A percentile compares a stretch with the other conserved stretches of the same genome.
Evolutionary conservation across 2,329 filamentous ascomycete species (phyloP).

Genomic region (Rhexocercosporidium sp.): DNA sequence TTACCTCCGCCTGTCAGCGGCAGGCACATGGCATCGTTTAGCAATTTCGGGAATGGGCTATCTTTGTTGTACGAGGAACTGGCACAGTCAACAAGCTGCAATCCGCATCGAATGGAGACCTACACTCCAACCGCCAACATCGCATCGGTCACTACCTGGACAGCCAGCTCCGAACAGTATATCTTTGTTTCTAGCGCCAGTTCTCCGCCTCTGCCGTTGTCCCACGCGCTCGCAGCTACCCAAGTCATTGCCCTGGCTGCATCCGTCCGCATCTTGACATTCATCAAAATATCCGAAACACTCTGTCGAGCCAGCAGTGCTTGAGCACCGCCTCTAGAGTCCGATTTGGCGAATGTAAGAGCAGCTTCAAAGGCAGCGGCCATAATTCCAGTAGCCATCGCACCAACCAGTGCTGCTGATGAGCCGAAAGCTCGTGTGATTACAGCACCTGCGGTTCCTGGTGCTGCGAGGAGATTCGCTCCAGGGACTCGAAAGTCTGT

Average conservation of each 20-base stretch:
- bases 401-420: slow-evolving; percentile 55
- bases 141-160: slow-evolving; percentile 53
- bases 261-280: slow-evolving; percentile 58
- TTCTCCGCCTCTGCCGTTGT: slow-evolving; percentile 51
- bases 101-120: slow-evolving; percentile 25
- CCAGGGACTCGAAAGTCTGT: slow-evolving; percentile 53
- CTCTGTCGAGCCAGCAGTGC: slow-evolving; percentile 54
- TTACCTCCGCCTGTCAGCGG: slow-evolving; percentile 61
- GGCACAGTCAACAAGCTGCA: slow-evolving; percentile 15
- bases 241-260: slow-evolving; percentile 54
- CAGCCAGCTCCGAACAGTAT: slow-evolving; percentile 54
- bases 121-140: slow-evolving; percentile 58
- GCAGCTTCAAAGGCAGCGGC: slow-evolving; percentile 57
- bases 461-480: slow-evolving; percentile 52
- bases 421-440: slow-evolving; percentile 49
- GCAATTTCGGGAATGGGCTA: slow-evolving; percentile 48
- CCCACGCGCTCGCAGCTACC: slow-evolving; percentile 51
- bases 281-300: slow-evolving; percentile 56
- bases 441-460: slow-evolving; percentile 50
- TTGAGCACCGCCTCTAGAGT: slow-evolving; percentile 51
- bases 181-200: slow-evolving; percentile 56
- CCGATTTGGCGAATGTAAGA: slow-evolving; percentile 53
- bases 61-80: slow-evolving; percentile 28
- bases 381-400: slow-evolving; percentile 60
- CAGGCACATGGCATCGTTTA: slow-evolving; percentile 52